Evolutionary conservation across 2,329 filamentous ascomycete species (phyloP), one percentile per base, ranked within the genome.

Genomic region (Macrophomina phaseolina): DNA sequence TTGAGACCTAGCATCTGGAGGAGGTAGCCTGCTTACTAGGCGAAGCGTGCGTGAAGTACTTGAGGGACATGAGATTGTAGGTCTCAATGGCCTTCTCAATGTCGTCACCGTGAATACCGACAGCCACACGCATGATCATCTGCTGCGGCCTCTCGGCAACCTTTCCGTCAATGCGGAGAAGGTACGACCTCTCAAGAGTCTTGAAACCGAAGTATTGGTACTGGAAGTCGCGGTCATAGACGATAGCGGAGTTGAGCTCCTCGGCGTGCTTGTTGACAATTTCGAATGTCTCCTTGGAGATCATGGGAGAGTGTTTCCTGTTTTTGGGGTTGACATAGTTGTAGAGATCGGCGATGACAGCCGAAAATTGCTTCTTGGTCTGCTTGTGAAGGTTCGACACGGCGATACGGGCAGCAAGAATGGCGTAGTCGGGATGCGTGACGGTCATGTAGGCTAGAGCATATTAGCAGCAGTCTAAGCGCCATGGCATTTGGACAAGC

Each of bases 121-220:
- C 94, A 73, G 95, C 89, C 64, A 99, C 95, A 87, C 95, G 93
- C 95, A 99, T 99, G 75, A 99, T 94, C 93, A 99, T 95, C 84
- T 99, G 95, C 82, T 99, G 95, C 52, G 95, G 95, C 75, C 95
- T 90, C 85, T 99, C 95, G 63, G 94, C 94, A 77, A 98, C 93
- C 83, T 97, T 97, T 79, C 93, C 94, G 75, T 97, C 88, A 71
- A 98, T 91, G 78, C 96, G 94, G 72, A 99, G 90, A 63, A 99
- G 90, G 77, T 99, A 99, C 76, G 95, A 99, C 68, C 95, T 90
- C 85, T 99, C 95, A 46, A 99, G 85, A 7, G 95, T 99, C 88
- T 99, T 99, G 89, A 99, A 99, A 71, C 95, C 95, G 76, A 99
- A 99, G 84, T 97, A 99, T 84, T 99, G 95, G 85, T 99, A 99